Base-by-base conservation (phyloP, 345 rosid genomes). In the Syzygium aromaticum region DNA sequence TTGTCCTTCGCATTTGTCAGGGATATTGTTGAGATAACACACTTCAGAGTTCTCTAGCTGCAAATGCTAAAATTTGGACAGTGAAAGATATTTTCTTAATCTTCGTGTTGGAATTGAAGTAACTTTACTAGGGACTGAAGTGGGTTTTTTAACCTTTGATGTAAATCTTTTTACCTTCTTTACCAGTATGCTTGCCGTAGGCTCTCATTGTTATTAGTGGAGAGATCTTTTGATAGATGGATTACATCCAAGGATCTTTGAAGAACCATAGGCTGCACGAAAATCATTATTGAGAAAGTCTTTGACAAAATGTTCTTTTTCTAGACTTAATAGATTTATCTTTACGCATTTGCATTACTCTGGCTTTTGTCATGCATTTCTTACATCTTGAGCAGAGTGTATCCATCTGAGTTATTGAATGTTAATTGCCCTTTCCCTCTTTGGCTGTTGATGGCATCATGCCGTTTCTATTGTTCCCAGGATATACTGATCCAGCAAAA, bases 401-500 rank as follows among this genome's bases (percentile, higher is more conserved):
- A 13, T 51, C 21, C 4, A n/a, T 86, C 25, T 51, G 82, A 30
- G 59, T 86, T n/a, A 25, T 82, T 87, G 85, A 56, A 85, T 84
- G 30, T 56, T n/a, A 54, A 73, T 73, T 3, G 7, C 82, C 27
- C 82, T 73, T 33, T 73, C 49, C 49, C 27, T 73, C 82, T 11
- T 38, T 73, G 82, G 21, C 82, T 33, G 82, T 38, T 73, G 15
- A 38, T 73, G 14, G 17, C 67, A n/a, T 17, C 54, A 38, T 52
- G 67, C 27, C 56, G 25, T 11, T 73, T 90, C 23, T 67, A 43
- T 54, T 78, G 21, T 67, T 46, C 19, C 89, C 95, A 95, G 99
- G 96, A 52, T 96, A 98, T 91, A 91, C 91, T 85, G 99, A 98
- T 91, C 99, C 98, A 82, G 98, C 94, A 38, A 98, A 98, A 89